Percentiles rank a stretch among this genome's conserved stretches.
Conservation (phyloP, 1,284 basidiomycete species). For the Marasmius tenuissimus region DNA sequence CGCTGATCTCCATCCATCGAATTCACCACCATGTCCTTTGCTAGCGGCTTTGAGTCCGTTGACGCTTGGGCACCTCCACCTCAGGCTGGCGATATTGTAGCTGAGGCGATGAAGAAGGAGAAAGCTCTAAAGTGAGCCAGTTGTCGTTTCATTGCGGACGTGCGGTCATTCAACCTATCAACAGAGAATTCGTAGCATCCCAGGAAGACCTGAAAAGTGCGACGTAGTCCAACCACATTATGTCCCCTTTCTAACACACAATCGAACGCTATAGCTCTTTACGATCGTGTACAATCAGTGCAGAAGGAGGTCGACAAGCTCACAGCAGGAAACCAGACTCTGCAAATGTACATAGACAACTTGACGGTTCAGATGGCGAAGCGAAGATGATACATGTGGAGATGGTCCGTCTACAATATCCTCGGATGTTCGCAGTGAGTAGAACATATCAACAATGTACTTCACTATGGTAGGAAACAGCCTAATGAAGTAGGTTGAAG, state of each 20-base stretch:
- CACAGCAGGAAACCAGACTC: slow-evolving; percentile 72
- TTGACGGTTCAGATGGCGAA: slow-evolving; percentile 82
- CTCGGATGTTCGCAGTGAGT: too few species aligned
- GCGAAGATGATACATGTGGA: slow-evolving; percentile 44
- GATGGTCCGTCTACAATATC: too few species aligned
- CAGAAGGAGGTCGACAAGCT: slow-evolving; percentile 79
- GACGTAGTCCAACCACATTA: slow-evolving; percentile 18
- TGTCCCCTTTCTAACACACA: slow-evolving; percentile 1
- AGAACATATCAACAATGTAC: too few species aligned
- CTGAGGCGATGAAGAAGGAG: slow-evolving; percentile 74
- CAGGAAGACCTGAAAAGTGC: slow-evolving; percentile 74
- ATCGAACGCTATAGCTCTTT: slow-evolving; percentile 46
- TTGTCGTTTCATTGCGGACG: slow-evolving; percentile 29
- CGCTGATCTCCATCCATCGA: slow-evolving; percentile 9
- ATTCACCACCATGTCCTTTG: slow-evolving; percentile 41
- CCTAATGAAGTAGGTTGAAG: too few species aligned
- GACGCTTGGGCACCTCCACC: slow-evolving; percentile 60
- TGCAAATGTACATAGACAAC: slow-evolving; percentile 89
- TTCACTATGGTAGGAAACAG: too few species aligned
- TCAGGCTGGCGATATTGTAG: slow-evolving; percentile 60
- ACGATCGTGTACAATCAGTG: slow-evolving; percentile 64
- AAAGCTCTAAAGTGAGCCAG: slow-evolving; percentile 49
- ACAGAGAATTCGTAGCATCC: slow-evolving; percentile 68
- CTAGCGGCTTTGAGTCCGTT: slow-evolving; percentile 51
- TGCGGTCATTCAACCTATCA: slow-evolving; percentile 19